Evolutionary conservation across 257 asterid genomes (phyloP).

Genomic region (Schizonepeta tenuifolia): DNA sequence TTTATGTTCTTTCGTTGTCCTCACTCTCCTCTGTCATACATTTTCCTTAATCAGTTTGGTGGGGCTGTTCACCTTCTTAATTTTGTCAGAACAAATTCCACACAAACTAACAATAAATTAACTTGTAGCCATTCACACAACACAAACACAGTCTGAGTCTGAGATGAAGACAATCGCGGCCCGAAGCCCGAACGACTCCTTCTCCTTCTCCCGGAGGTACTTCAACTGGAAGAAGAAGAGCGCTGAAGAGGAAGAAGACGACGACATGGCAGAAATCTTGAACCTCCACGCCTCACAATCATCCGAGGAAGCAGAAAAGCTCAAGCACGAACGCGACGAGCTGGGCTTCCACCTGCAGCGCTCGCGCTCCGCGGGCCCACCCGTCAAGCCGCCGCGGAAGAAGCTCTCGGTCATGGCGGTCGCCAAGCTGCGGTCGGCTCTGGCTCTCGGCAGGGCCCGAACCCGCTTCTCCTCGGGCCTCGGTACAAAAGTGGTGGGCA

Average conservation of each 20-base stretch:
- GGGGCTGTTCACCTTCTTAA: slow-evolving; percentile 68
- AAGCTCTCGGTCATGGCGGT: slow-evolving; percentile 50
- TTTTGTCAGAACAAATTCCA: slow-evolving; percentile 45
- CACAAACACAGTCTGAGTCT: neutral
- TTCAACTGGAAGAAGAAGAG: slow-evolving; percentile 67
- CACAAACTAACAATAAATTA: slow-evolving; percentile 33
- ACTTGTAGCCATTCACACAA: too few species aligned
- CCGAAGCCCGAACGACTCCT: slow-evolving; percentile 62
- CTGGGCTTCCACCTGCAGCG: slow-evolving; percentile 39
- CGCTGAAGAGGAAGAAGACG: slow-evolving; percentile 57
- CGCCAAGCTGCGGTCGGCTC: slow-evolving; percentile 57
- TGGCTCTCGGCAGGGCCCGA: slow-evolving; percentile 45
- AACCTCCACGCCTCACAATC: slow-evolving; percentile 37
- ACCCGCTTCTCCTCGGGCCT: slow-evolving; percentile 48
- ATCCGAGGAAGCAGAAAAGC: slow-evolving; percentile 26
- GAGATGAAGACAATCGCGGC: slow-evolving; percentile 74
- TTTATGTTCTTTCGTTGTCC: slow-evolving; percentile 24
- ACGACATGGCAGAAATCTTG: slow-evolving; percentile 54
- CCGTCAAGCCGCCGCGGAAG: slow-evolving; percentile 36
- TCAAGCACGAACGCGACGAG: slow-evolving; percentile 8
- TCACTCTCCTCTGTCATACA: neutral
- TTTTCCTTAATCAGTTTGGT: slow-evolving; percentile 55
- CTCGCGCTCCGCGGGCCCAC: slow-evolving; percentile 38
- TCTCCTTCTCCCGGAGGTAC: slow-evolving; percentile 88
- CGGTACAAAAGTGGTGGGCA: slow-evolving; percentile 67